A percentile compares a stretch with the other conserved stretches of the same genome.
Evolutionary conservation across 176 grass and related monocot species (phyloP).

Genomic region (Microstegium vimineum): DNA sequence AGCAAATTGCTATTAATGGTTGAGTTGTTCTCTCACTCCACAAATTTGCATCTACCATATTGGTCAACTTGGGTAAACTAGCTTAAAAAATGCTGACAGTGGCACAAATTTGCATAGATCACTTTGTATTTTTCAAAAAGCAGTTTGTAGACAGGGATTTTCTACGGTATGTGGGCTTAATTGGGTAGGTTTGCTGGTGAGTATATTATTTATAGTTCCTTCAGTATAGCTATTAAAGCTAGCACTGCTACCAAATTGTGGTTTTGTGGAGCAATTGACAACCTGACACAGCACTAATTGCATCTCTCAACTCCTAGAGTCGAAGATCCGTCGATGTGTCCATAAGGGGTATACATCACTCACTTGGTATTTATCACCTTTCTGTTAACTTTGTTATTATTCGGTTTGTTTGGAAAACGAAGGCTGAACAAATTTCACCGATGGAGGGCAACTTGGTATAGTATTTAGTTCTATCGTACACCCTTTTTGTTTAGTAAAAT

Average conservation of each 20-base stretch:
- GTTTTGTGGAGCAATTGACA: conserved; percentile 18
- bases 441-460: conserved; percentile 38
- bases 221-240: conserved; percentile 23
- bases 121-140: conserved; percentile 30
- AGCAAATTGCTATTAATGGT: conserved; percentile 12
- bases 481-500: conserved; percentile 42
- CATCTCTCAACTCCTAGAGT: conserved; percentile 33
- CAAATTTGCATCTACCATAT: not conserved
- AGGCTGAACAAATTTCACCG: conserved; percentile 36
- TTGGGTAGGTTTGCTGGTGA: conserved; percentile 36
- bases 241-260: conserved; percentile 14
- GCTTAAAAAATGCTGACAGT: conserved; percentile 32
- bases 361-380: conserved; percentile 32
- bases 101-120: conserved; percentile 19
- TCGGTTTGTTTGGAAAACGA: conserved; percentile 23
- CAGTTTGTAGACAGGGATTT: conserved; percentile 33
- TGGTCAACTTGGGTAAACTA: conserved; percentile 4
- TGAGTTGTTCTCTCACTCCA: not conserved
- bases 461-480: conserved; percentile 29
- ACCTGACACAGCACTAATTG: not conserved
- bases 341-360: conserved; percentile 13
- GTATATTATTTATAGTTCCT: conserved; percentile 29
- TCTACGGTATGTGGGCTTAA: conserved; percentile 16
- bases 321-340: conserved; percentile 12
- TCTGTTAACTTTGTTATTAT: conserved; percentile 34